phyloP scores from a whole-genome alignment of 1,139 yeast species.

The Kodamaea ohmeri region DNA sequence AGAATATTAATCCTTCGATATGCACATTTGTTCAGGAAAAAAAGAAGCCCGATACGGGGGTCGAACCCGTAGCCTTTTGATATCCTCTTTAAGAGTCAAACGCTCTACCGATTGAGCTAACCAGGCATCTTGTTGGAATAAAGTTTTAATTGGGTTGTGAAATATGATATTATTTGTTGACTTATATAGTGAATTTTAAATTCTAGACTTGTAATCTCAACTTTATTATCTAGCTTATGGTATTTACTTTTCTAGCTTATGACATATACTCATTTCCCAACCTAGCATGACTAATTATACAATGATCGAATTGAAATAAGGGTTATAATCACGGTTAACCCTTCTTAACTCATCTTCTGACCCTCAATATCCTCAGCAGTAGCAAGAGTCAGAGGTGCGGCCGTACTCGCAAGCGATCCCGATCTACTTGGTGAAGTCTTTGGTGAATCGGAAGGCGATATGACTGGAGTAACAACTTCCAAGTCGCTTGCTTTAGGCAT shows the following conservation, averaged over 20 bases:
- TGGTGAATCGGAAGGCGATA: not conserved
- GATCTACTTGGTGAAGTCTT: not conserved
- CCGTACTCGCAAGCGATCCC: not conserved
- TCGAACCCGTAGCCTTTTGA: slow-evolving; percentile 22
- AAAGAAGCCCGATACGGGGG: slow-evolving; percentile 19
- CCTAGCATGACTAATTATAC: too few species aligned
- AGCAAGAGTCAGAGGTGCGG: not conserved
- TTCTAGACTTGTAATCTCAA: too few species aligned
- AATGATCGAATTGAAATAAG: too few species aligned
- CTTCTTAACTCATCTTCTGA: not conserved
- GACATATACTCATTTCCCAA: too few species aligned
- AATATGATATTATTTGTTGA: too few species aligned
- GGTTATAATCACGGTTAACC: too few species aligned
- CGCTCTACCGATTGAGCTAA: slow-evolving; percentile 34
- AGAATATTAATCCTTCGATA: too few species aligned
- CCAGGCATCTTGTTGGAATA: slow-evolving; percentile 19
- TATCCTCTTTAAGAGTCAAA: slow-evolving; percentile 25
- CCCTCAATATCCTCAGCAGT: not conserved
- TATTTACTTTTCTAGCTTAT: too few species aligned
- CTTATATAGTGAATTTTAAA: too few species aligned
- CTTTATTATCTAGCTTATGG: too few species aligned
- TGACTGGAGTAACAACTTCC: not conserved
- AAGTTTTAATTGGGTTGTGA: too few species aligned
- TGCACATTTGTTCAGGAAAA: too few species aligned
- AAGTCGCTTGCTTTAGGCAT: not conserved